A percentile compares a stretch with the other conserved stretches of the same genome.
Evolutionary conservation across 495 filamentous ascomycete species (phyloP).

Genomic region (Daldinia decipiens): DNA sequence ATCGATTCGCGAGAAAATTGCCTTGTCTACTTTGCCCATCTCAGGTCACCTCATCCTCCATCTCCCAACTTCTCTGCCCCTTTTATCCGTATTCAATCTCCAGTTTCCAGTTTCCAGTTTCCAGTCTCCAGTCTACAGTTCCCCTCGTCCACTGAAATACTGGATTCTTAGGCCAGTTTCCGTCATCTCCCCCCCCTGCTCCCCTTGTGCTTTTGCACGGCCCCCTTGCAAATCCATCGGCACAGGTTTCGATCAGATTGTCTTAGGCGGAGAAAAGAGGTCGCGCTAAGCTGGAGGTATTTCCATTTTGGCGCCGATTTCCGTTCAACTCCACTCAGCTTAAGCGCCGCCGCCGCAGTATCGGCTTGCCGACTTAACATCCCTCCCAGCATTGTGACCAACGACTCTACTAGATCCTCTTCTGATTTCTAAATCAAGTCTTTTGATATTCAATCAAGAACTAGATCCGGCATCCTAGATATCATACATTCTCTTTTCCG

Average conservation of each 20-base stretch:
- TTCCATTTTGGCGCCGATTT: conserved; percentile 41
- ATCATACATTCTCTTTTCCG: conserved; percentile 6
- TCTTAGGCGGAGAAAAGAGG: conserved; percentile 21
- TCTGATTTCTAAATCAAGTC: conserved; percentile 28
- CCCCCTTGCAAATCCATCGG: conserved; percentile 41
- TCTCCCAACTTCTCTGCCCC: conserved; percentile 16
- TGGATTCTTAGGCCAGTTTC: conserved; percentile 11
- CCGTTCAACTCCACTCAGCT: conserved; percentile 37
- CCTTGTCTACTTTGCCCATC: conserved; percentile 37
- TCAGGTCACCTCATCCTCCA: conserved; percentile 25
- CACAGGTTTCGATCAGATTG: conserved; percentile 43
- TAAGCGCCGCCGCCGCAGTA: conserved; percentile 43
- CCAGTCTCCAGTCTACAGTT: neutral
- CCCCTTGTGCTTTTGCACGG: conserved; percentile 41
- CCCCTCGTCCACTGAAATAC: conserved; percentile 28
- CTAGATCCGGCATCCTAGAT: conserved; percentile 14
- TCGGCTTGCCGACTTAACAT: conserved; percentile 32
- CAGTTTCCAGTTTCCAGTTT: neutral
- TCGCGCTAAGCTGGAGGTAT: conserved; percentile 39
- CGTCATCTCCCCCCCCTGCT: conserved; percentile 16
- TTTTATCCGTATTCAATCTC: conserved; percentile 21
- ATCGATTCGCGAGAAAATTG: conserved; percentile 33
- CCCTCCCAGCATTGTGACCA: conserved; percentile 26
- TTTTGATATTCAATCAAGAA: conserved; percentile 32
- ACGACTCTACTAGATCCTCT: conserved; percentile 26